Percentiles rank a stretch among this genome's conserved stretches.
Evolutionary conservation across 208 protist species (phyloP).

Genomic region (Leishmania braziliensis): DNA sequence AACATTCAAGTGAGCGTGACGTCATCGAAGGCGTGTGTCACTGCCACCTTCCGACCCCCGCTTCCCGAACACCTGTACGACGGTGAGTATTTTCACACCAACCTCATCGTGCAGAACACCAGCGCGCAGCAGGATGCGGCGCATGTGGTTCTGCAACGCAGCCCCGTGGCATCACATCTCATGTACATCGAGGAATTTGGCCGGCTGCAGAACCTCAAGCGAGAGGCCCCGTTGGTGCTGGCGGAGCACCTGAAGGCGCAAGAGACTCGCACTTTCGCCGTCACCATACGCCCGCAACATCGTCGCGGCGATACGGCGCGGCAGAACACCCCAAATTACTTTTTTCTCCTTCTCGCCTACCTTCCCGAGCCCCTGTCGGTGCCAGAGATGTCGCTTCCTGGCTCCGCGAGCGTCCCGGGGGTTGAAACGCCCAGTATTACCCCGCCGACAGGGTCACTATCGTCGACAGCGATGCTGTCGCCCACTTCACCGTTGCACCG

Average conservation of each 20-base stretch:
- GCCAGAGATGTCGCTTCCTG: background rate
- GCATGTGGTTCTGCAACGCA: slow-evolving; percentile 75
- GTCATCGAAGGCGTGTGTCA: slow-evolving; percentile 63
- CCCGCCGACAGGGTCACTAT: background rate
- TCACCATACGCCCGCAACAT: slow-evolving; percentile 69
- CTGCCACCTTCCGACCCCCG: slow-evolving; percentile 51
- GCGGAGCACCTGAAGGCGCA: slow-evolving; percentile 47
- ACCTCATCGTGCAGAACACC: slow-evolving; percentile 61
- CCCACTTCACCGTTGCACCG: background rate
- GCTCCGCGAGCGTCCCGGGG: background rate
- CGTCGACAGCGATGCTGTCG: background rate
- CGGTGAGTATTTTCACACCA: slow-evolving; percentile 78
- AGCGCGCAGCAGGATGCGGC: slow-evolving; percentile 56
- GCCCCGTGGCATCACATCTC: slow-evolving; percentile 63
- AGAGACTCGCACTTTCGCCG: slow-evolving; percentile 38
- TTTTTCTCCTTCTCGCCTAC: slow-evolving; percentile 70
- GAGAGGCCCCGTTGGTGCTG: slow-evolving; percentile 48
- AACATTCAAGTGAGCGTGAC: slow-evolving; percentile 74
- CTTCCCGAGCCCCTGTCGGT: slow-evolving; percentile 23
- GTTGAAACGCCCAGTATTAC: background rate
- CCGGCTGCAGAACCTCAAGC: slow-evolving; percentile 47
- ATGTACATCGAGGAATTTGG: slow-evolving; percentile 61
- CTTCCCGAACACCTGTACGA: slow-evolving; percentile 71
- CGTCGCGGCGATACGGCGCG: slow-evolving; percentile 42
- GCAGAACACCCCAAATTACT: slow-evolving; percentile 50